Evolutionary conservation across 768 basidiomycete species (phyloP).

Genomic region (Termitomyces sp.): DNA sequence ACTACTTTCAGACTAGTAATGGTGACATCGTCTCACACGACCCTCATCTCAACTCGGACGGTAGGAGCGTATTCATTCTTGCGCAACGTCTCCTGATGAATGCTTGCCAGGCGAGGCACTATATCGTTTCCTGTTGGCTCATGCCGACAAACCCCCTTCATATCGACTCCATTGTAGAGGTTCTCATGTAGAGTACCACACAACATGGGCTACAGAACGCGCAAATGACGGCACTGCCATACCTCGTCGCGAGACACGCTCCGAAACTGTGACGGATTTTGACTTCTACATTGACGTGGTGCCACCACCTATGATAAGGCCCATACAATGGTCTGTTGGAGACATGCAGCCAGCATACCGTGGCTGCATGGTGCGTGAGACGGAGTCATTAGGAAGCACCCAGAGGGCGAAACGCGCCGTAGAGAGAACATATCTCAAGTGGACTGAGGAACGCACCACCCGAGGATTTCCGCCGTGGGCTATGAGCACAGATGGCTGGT

Average conservation of each 20-base stretch:
- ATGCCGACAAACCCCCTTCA: slow-evolving; percentile 41
- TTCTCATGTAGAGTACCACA: slow-evolving; percentile 45
- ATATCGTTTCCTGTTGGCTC: slow-evolving; percentile 61
- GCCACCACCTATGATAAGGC: slow-evolving; percentile 33
- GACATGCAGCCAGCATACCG: slow-evolving; percentile 59
- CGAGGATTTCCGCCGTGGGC: slow-evolving; percentile 51
- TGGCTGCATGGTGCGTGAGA: slow-evolving; percentile 52
- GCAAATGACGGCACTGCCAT: slow-evolving; percentile 24
- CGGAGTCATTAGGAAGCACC: slow-evolving; percentile 33
- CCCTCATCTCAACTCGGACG: slow-evolving; percentile 62
- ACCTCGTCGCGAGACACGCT: slow-evolving; percentile 41
- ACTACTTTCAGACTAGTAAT: slow-evolving; percentile 44
- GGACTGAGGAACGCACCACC: slow-evolving; percentile 40
- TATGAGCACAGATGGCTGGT: slow-evolving; percentile 14
- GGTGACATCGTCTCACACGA: slow-evolving; percentile 70
- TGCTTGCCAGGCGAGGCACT: slow-evolving; percentile 58
- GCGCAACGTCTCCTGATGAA: background rate
- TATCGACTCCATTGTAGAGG: slow-evolving; percentile 45
- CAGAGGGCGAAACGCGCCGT: slow-evolving; percentile 36
- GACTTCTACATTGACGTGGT: slow-evolving; percentile 55
- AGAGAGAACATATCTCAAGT: slow-evolving; percentile 37
- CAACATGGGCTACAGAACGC: slow-evolving; percentile 32
- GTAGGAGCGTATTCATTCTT: slow-evolving; percentile 25
- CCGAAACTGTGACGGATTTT: slow-evolving; percentile 55
- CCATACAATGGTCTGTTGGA: slow-evolving; percentile 51